Evolutionary conservation across 73 alveolate species (phyloP), one percentile per base, ranked within the genome.

Genomic region (Effrenium voratum): DNA sequence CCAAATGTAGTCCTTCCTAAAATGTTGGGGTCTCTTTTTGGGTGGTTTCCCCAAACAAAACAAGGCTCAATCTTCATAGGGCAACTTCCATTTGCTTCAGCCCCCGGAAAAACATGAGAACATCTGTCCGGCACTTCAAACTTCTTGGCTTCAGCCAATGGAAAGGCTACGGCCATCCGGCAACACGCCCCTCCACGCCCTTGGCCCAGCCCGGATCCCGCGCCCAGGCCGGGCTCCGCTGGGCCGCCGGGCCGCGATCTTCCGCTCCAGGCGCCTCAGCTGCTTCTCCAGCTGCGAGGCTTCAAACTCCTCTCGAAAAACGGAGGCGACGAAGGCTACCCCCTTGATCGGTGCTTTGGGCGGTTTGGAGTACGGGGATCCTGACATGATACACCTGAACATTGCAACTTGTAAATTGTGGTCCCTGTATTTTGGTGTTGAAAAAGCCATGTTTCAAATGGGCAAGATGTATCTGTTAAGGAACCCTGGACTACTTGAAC

Each of bases 241-340:
- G 49, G 47, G 90, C 92, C 80, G 16, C 66, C 46, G 52, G 30
- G 76, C 97, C 2, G 97, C 97, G 43, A 90, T 90, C 76, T 55
- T 50, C 22, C 96, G 85, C 75, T 90, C 96, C 73, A 90, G 86
- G 44, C 96, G 96, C 40, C 96, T 34, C 70, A 90, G 63, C 87
- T 90, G 96, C 66, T 90, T 90, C 81, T 90, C 96, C 75, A 90
- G 63, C 86, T 90, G 96, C 47, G 87, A 46, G 30, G 96, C 75
- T 26, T 90, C 96, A 15, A 66, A 68, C 75, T 90, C 96, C 96
- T 90, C 1, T 49, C 5, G 32, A 5, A 13, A 30, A 52, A 12
- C 63, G 8, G 63, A 19, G 63, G 8, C 63, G 19, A 52, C 8
- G n/a, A 77, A 0, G 0, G 41, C 41, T 34, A 40, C 79, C 30